phyloP scores from a whole-genome alignment of 2,329 filamentous ascomycete genomes.

The Cladophialophora bantiana region DNA sequence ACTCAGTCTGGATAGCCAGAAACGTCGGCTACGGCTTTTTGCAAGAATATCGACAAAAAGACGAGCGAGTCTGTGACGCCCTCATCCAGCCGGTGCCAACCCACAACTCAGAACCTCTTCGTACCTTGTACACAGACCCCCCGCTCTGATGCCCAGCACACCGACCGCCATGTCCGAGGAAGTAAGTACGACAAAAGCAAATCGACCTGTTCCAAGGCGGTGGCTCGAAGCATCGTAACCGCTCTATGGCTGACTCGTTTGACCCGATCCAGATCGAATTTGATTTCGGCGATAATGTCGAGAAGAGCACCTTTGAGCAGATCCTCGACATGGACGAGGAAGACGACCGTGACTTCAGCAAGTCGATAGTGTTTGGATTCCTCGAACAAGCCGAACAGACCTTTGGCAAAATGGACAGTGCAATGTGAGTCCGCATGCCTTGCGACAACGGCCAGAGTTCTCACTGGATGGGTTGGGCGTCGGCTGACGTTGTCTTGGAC shows the following conservation, averaged over 20 bases:
- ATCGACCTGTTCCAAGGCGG: not conserved
- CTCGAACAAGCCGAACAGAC: slow-evolving; percentile 90
- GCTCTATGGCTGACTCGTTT: not conserved
- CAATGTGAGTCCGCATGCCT: slow-evolving; percentile 65
- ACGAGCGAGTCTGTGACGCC: not conserved
- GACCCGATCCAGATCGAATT: slow-evolving; percentile 43
- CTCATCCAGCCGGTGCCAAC: not conserved
- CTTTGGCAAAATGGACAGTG: slow-evolving; percentile 81
- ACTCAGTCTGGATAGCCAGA: slow-evolving; percentile 6
- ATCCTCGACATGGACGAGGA: slow-evolving; percentile 99
- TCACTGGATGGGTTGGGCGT: not conserved
- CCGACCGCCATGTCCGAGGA: slow-evolving; percentile 29
- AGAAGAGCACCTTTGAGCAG: slow-evolving; percentile 83
- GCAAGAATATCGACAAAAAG: not conserved
- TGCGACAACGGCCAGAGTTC: not conserved
- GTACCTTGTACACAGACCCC: not conserved
- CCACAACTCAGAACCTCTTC: not conserved
- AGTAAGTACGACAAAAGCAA: slow-evolving; percentile 24
- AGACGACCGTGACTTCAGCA: slow-evolving; percentile 84
- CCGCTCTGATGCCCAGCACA: not conserved
- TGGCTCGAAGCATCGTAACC: not conserved
- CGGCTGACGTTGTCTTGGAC: slow-evolving; percentile 30
- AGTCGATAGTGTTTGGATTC: slow-evolving; percentile 87
- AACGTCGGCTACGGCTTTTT: slow-evolving; percentile 5
- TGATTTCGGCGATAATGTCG: slow-evolving; percentile 78